Base-by-base conservation (phyloP, 1,284 basidiomycete genomes). In the Limonomyces culmigenus region DNA sequence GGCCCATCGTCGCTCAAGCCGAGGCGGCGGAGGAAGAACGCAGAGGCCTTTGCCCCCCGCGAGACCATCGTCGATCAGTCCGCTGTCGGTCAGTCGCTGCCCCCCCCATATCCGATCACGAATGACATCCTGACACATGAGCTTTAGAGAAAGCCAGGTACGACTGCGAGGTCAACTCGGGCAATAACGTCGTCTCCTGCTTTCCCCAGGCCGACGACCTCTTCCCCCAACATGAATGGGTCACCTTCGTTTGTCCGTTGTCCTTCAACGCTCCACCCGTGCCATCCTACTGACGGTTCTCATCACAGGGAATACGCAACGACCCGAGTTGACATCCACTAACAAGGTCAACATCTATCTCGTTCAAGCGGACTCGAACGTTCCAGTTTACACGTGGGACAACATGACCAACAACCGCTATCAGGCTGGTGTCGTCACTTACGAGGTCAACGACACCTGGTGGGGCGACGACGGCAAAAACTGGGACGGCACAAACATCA, bases 391-490 rank as follows among this genome's bases (percentile, higher is more conserved):
- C 27, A 52, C 55, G 35, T 59, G 55, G 43, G 39, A 39, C 6
- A 52, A 63, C 39, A 37, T 55, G 2, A 14, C 41, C 4, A 81
- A 77, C 46, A 74, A 69, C 11, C 54, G 54, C 18, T 60, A 60
- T 44, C 55, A 58, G 32, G 69, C 76, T 2, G 80, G 81, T 11
- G 45, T 57, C 40, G 47, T 67, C 19, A 62, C 57, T 19, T 52
- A 67, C 1, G 65, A 60, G 23, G 76, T 81, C 31, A 65, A 84
- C 48, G 84, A 88, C 50, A 54, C 60, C 8, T 86, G 80, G 77
- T 86, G 72, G 55, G 78, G 76, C 19, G 29, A 47, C 2, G 52
- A 62, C 35, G 75, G 75, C 31, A 39, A 50, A 23, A 43, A 56
- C 13, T 76, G 67, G 63, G 52, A 62, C 39, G 69, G 70, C 35